These are phyloP conservation scores for Neurospora intermedia DNA, from an alignment of 495 filamentous ascomycete genomes.

Conservation along the genomic window DNA sequence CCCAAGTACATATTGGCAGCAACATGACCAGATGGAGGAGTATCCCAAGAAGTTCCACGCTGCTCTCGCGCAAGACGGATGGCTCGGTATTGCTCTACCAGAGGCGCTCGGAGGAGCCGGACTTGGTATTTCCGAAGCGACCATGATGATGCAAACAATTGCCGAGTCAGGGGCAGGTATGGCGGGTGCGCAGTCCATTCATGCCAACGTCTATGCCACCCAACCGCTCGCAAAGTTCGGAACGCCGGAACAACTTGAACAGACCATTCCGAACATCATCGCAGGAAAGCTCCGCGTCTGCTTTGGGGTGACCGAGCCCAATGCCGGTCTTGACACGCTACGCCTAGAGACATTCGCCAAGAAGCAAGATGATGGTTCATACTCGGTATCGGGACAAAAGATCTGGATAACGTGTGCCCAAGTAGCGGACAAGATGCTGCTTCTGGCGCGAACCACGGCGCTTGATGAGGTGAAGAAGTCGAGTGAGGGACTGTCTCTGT, in stretches of 20 bases:
- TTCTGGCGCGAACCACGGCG: constrained; percentile 64
- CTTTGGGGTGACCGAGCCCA: constrained; percentile 52
- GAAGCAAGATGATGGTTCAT: constrained; percentile 40
- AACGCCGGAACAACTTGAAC: constrained; percentile 44
- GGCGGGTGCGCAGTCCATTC: constrained; percentile 66
- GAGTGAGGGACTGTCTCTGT: constrained; percentile 60
- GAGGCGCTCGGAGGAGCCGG: constrained; percentile 62
- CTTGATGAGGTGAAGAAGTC: constrained; percentile 53
- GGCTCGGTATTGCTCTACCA: constrained; percentile 70
- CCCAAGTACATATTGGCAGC: constrained; percentile 57
- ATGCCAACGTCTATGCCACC: constrained; percentile 67
- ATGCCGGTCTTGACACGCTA: constrained; percentile 66
- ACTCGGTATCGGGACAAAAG: constrained; percentile 62
- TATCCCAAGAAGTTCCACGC: constrained; percentile 67
- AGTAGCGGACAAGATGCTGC: constrained; percentile 65
- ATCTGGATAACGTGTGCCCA: constrained; percentile 79
- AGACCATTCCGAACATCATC: constrained; percentile 58
- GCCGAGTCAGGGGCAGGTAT: constrained; percentile 67
- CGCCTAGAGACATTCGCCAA: constrained; percentile 51
- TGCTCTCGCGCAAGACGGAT: constrained; percentile 67
- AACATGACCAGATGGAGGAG: constrained; percentile 52
- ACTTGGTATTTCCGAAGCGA: constrained; percentile 70
- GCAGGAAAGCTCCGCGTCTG: constrained; percentile 57
- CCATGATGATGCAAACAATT: constrained; percentile 79
- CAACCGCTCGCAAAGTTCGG: constrained; percentile 66